Evolutionary conservation across 768 basidiomycete species (phyloP).

Genomic region (Lenzites betulinus): DNA sequence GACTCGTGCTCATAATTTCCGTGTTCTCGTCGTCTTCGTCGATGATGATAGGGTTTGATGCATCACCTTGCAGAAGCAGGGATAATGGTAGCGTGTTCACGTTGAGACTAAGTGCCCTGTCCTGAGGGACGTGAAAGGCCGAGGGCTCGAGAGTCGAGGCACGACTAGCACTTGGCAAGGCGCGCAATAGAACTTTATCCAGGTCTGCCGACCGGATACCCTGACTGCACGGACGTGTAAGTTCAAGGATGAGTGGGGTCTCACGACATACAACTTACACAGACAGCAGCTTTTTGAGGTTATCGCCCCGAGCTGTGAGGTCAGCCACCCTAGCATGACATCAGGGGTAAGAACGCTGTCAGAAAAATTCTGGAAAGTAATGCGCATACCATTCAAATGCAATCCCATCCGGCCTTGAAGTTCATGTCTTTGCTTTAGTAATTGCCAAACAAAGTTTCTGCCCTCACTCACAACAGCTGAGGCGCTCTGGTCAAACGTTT

Average conservation of each 20-base stretch:
- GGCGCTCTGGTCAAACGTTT: conserved; percentile 23
- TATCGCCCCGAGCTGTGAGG: conserved; percentile 11
- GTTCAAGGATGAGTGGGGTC: too few relatives aligned
- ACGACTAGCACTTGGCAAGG: neutral
- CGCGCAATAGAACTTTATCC: conserved; percentile 13
- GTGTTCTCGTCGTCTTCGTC: conserved; percentile 9
- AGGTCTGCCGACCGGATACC: conserved; percentile 17
- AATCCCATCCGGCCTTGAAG: conserved; percentile 23
- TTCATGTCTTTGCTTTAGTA: neutral
- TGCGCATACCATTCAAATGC: conserved; percentile 22
- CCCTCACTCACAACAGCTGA: conserved; percentile 20
- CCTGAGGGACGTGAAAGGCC: too few relatives aligned
- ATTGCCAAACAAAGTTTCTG: neutral
- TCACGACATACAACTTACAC: conserved; percentile 8
- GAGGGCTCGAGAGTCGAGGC: neutral
- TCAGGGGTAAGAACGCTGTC: neutral
- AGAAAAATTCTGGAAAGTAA: neutral
- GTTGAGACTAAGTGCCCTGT: neutral
- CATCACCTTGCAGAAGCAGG: neutral
- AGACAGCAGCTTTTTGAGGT: conserved; percentile 7
- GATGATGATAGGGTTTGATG: conserved; percentile 14
- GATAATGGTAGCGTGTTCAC: neutral
- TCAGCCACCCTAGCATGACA: conserved; percentile 14
- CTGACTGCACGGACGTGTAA: conserved; percentile 2
- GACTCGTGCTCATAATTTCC: neutral